Evolutionary conservation across 2,329 filamentous ascomycete genomes (phyloP).

Genomic region (Juglanconis oblonga): DNA sequence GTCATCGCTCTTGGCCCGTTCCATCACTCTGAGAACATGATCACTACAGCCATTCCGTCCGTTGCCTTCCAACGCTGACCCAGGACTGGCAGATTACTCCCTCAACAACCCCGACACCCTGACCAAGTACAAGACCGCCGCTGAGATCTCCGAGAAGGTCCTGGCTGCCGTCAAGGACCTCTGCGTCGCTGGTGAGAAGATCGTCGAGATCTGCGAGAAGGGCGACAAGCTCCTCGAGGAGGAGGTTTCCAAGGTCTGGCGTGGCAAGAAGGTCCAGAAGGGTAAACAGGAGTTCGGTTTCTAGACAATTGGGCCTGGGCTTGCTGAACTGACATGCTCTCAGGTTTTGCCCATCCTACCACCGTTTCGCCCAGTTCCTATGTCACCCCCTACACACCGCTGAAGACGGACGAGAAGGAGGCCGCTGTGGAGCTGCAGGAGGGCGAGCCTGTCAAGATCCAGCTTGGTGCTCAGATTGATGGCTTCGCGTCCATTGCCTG

Average conservation of each 20-base stretch:
- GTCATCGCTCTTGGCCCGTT: background rate
- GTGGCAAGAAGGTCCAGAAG: constrained; percentile 95
- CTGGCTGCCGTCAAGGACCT: constrained; percentile 76
- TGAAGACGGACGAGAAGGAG: constrained; percentile 83
- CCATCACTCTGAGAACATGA: background rate
- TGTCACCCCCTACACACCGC: constrained; percentile 94
- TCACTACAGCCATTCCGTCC: background rate
- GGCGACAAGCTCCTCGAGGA: constrained; percentile 94
- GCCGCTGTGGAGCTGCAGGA: constrained; percentile 75
- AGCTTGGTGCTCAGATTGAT: constrained; percentile 98
- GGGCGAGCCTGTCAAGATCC: constrained; percentile 91
- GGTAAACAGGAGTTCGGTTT: constrained; percentile 45
- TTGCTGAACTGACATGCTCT: background rate
- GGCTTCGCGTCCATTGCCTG: constrained; percentile 96
- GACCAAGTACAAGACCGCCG: constrained; percentile 98
- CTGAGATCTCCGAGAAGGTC: constrained; percentile 92
- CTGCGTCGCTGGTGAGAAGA: constrained; percentile 82
- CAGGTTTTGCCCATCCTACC: constrained; percentile 87
- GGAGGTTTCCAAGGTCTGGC: constrained; percentile 93
- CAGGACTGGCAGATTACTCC: constrained; percentile 68
- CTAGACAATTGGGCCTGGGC: background rate
- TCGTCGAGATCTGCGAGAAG: constrained; percentile 90
- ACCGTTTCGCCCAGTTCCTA: constrained; percentile 92
- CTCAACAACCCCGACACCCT: constrained; percentile 91
- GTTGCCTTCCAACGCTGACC: background rate